Evolutionary conservation across 495 filamentous ascomycete species (phyloP), one percentile per base, ranked within the genome.

Genomic region (Podospora anserina): DNA sequence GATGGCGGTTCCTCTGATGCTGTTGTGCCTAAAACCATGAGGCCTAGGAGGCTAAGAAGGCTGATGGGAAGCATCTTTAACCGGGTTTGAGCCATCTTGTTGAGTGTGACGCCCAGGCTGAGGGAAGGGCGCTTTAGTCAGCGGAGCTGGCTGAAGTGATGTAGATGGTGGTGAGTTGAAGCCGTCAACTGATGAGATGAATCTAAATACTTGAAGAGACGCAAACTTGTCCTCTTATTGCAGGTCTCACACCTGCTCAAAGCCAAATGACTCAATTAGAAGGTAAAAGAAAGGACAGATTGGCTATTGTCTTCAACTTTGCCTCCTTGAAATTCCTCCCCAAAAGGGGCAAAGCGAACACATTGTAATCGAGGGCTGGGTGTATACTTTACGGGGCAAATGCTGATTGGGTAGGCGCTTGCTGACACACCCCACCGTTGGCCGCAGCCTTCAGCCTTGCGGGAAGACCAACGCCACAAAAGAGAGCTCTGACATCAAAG

Each of bases 221-320:
- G 9, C 9, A 0, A 39, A 2, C 9, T 49, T 49, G 39, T 11
- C 39, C 39, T 49, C 39, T 49, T 49, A 11, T 9, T 49, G 39
- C 5, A 49, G 13, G 15, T 49, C 39, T 49, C 39, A 49, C 39
- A 49, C 39, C 39, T 13, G 39, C 9, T 49, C 5, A 3, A 49
- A 49, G 19, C 55, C 57, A 15, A 70, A 71, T 71, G 70, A 74
- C 55, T 73, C 68, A 73, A 32, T 49, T 63, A n/a, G 67, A 78
- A 71, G 13, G n/a, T 28, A 3, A 70, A 19, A 70, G 70, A 77
- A 77, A 77, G 76, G 76, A 72, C 75, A 77, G 72, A 66, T 70
- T 76, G 68, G 49, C 32, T 19, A 30, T n/a, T 63, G 54, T 28
- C 65, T 26, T 55, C 20, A 34, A 65, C 56, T 75, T 72, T 30